Conservation (phyloP, 805 yeast genomes). For the Tetrapisispora phaffii region DNA sequence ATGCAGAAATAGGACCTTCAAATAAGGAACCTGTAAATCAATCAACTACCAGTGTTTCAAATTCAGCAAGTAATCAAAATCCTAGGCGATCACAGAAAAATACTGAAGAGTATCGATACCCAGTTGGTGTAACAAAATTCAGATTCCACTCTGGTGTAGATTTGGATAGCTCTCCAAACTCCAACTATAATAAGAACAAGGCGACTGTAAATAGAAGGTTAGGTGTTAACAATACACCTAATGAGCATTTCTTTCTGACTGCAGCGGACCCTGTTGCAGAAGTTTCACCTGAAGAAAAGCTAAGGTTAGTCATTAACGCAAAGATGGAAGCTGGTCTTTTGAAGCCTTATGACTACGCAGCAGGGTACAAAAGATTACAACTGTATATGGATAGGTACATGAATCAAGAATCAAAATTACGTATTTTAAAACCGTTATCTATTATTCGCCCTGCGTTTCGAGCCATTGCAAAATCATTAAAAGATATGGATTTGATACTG, state of each 20-base stretch:
- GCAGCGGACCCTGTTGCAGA: slow-evolving; percentile 97
- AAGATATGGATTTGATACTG: slow-evolving; percentile 80
- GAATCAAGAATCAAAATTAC: slow-evolving; percentile 72
- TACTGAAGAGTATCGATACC: background rate
- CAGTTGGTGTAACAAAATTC: background rate
- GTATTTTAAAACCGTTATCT: slow-evolving; percentile 76
- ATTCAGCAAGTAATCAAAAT: background rate
- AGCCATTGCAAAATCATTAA: slow-evolving; percentile 81
- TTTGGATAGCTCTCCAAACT: background rate
- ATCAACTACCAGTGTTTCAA: background rate
- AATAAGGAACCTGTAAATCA: background rate
- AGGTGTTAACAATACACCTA: slow-evolving; percentile 51
- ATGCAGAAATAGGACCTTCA: background rate
- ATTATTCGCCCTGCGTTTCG: slow-evolving; percentile 87
- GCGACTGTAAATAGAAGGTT: background rate
- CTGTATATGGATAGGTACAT: slow-evolving; percentile 87
- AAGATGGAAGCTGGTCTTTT: slow-evolving; percentile 87
- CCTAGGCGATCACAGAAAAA: background rate
- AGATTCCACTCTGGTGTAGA: background rate
- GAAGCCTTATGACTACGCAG: slow-evolving; percentile 88
- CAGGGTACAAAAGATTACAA: slow-evolving; percentile 84
- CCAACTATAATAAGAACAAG: background rate
- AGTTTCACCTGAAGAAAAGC: slow-evolving; percentile 84
- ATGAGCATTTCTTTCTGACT: slow-evolving; percentile 86
- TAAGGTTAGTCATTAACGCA: slow-evolving; percentile 89